Conservation (phyloP, 2,329 filamentous ascomycete species). For the Sporothrix protearum region DNA sequence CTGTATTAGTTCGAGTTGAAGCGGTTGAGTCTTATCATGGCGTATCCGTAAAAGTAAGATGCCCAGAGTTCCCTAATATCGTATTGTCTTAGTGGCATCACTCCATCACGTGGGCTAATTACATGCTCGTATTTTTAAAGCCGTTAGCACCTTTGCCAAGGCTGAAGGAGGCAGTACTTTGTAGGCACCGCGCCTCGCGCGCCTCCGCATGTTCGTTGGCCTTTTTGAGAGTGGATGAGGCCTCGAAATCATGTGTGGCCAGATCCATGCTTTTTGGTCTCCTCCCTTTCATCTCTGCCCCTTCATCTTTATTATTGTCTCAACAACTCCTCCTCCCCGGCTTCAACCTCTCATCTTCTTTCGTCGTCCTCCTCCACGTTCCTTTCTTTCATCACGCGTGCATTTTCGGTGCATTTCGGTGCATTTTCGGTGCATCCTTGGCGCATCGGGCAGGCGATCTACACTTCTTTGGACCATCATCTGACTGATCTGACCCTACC, state of each 20-base stretch:
- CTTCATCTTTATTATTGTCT: neutral
- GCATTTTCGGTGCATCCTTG: too few species aligned
- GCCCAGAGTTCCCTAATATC: neutral
- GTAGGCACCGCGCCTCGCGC: neutral
- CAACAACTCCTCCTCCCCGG: neutral
- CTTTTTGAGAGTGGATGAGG: neutral
- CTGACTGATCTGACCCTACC: neutral
- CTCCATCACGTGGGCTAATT: neutral
- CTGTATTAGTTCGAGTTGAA: neutral
- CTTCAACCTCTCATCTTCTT: neutral
- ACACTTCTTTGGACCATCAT: neutral
- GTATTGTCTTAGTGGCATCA: neutral
- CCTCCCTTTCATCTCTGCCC: neutral
- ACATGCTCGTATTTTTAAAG: neutral
- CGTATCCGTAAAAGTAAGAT: neutral
- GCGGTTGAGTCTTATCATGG: neutral
- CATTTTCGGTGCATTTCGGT: too few species aligned
- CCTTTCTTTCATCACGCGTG: neutral
- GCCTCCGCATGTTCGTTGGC: neutral
- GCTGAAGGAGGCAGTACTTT: neutral
- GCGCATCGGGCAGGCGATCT: neutral
- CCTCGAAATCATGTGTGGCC: neutral
- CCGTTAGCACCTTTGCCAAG: neutral
- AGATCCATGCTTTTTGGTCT: neutral
- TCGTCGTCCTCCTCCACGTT: neutral